Evolutionary conservation across 116 monocot species (phyloP).

Genomic region (Papilionanthe hybrid): DNA sequence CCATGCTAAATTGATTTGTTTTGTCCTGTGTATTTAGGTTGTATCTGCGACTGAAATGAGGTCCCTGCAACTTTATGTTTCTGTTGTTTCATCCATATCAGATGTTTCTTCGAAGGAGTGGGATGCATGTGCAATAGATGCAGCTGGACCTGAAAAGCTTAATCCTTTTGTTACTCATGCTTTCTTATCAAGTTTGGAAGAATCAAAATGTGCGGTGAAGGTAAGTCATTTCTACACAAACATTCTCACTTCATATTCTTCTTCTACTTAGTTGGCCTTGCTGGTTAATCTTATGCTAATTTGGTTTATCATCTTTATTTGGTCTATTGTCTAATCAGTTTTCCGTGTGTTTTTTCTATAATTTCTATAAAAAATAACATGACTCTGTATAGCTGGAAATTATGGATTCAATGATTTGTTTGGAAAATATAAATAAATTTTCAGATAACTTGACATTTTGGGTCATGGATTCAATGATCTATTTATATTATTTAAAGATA

Average conservation of each 20-base stretch:
- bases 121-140: constrained; percentile 85
- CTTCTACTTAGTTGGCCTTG: neutral
- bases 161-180: constrained; percentile 92
- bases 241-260: neutral
- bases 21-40: constrained; percentile 28
- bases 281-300: neutral
- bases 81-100: constrained; percentile 67
- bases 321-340: neutral
- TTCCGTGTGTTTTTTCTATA: neutral
- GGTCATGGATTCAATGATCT: too few species aligned
- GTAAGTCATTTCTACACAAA: constrained; percentile 19
- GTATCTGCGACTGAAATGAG: constrained; percentile 12
- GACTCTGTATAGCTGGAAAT: too few species aligned
- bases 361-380: neutral
- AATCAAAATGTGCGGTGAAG: constrained; percentile 73
- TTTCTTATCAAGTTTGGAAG: constrained; percentile 85
- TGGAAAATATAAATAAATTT: too few species aligned
- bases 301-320: neutral
- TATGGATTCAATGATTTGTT: too few species aligned
- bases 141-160: constrained; percentile 50
- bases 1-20: constrained; percentile 12
- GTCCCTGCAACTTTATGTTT: constrained; percentile 47
- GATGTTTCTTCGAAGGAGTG: constrained; percentile 69
- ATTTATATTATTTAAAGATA: too few species aligned
- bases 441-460: too few species aligned